A percentile compares a stretch with the other conserved stretches of the same genome.
Conservation (phyloP, 352 stramenopile genomes). For the Blastocystis hominis region DNA sequence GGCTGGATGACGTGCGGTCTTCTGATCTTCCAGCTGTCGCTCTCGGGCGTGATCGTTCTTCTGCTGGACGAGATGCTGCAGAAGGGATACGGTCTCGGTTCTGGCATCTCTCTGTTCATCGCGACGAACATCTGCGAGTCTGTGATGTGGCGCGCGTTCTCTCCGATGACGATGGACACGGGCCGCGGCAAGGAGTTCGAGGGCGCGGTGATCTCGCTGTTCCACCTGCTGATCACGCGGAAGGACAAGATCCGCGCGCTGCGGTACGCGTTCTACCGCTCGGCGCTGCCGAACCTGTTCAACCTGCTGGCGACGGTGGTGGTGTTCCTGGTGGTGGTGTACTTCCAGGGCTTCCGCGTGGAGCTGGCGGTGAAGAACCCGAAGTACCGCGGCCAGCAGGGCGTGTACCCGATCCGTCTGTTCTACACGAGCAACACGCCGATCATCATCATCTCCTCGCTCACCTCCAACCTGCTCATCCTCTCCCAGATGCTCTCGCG, state of each 20-base stretch:
- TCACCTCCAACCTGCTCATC: too few species aligned
- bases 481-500: conserved; percentile 97
- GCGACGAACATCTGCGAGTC: conserved; percentile 99
- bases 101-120: conserved; percentile 97
- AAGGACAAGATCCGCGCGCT: conserved; percentile 92
- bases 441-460: conserved; percentile 97
- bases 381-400: too few species aligned
- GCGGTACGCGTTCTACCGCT: conserved; percentile 92
- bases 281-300: conserved; percentile 96
- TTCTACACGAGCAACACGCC: conserved; percentile 99
- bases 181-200: conserved; percentile 96
- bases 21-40: conserved; percentile 96
- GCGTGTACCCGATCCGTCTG: conserved; percentile 99
- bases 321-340: conserved; percentile 97
- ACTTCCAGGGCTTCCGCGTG: conserved; percentile 89
- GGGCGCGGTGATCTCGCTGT: conserved; percentile 94
- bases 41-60: conserved; percentile 92
- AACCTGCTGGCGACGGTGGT: conserved; percentile 95
- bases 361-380: too few species aligned
- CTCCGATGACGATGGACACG: conserved; percentile 96
- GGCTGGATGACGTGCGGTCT: conserved; percentile 93
- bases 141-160: conserved; percentile 99
- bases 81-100: conserved; percentile 96
- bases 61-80: conserved; percentile 98
- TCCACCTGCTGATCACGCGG: conserved; percentile 93